These are phyloP conservation scores for Colletotrichum coccodes DNA, from an alignment of 2,329 filamentous ascomycete genomes.

Conservation along the genomic window DNA sequence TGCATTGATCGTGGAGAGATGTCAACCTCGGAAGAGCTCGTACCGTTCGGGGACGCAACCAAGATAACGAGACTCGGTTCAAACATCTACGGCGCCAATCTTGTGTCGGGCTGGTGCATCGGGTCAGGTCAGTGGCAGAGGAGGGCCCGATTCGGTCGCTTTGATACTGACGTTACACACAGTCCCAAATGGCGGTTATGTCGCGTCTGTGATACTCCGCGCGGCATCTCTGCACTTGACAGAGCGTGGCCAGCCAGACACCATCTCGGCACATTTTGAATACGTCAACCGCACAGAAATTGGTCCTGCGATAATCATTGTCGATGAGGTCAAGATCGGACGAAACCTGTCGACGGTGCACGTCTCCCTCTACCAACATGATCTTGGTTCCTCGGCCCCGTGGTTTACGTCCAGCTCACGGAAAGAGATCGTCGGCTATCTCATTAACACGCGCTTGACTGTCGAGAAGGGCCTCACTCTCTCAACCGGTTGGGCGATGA, in stretches of 20 bases:
- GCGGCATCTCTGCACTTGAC: conserved; percentile 47
- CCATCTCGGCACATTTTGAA: conserved; percentile 51
- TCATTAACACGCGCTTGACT: conserved; percentile 49
- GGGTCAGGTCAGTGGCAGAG: conserved; percentile 34
- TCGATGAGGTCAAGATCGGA: conserved; percentile 55
- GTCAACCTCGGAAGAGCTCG: conserved; percentile 6
- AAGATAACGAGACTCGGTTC: conserved; percentile 35
- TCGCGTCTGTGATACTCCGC: conserved; percentile 51
- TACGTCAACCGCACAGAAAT: conserved; percentile 50
- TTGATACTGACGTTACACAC: background rate
- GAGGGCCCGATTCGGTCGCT: too few species aligned
- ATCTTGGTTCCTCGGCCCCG: conserved; percentile 43
- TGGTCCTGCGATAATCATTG: conserved; percentile 49
- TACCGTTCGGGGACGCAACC: conserved; percentile 37
- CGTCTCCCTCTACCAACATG: conserved; percentile 52
- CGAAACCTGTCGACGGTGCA: conserved; percentile 53
- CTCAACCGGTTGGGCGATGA: conserved; percentile 22
- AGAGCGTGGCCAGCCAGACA: conserved; percentile 46
- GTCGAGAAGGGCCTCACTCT: conserved; percentile 42
- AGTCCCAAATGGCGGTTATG: conserved; percentile 60
- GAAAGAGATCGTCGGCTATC: conserved; percentile 47
- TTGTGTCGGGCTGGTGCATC: conserved; percentile 37
- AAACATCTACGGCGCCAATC: conserved; percentile 37
- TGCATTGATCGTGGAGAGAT: background rate
- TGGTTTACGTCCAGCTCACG: conserved; percentile 47